A percentile compares a stretch with the other conserved stretches of the same genome.
These are phyloP conservation scores for Coemansia sp. DNA, from an alignment of 192 early-diverging fungal species.

Conservation along the genomic window DNA sequence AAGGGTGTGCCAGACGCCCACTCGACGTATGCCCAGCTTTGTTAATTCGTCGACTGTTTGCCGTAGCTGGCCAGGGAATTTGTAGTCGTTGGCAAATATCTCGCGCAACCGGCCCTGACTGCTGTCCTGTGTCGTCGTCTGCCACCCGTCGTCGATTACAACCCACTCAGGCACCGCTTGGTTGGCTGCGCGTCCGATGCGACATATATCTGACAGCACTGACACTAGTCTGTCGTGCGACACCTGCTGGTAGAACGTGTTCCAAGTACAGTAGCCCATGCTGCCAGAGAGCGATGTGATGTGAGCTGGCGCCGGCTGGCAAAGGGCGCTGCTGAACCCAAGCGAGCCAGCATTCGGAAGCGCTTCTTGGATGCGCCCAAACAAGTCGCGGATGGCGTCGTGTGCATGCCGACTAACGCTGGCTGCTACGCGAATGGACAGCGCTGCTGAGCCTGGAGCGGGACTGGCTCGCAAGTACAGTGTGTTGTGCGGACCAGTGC, in stretches of 20 bases:
- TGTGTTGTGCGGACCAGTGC: background rate
- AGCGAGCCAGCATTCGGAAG: background rate
- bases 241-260: constrained; percentile 43
- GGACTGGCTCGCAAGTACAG: background rate
- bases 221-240: constrained; percentile 16
- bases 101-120: constrained; percentile 26
- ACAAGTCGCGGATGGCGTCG: constrained; percentile 19
- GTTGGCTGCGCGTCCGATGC: background rate
- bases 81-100: constrained; percentile 35
- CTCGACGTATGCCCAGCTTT: constrained; percentile 29
- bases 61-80: constrained; percentile 56
- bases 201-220: constrained; percentile 11
- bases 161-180: constrained; percentile 35
- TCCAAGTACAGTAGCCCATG: constrained; percentile 50
- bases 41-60: constrained; percentile 18
- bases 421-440: constrained; percentile 26
- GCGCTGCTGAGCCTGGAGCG: background rate
- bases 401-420: constrained; percentile 17
- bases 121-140: constrained; percentile 19
- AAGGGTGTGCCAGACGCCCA: constrained; percentile 63
- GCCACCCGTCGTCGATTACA: constrained; percentile 64
- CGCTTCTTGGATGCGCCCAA: constrained; percentile 23
- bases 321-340: background rate
- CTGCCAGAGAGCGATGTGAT: background rate
- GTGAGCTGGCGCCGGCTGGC: background rate